phyloP scores from a whole-genome alignment of 2,329 filamentous ascomycete species.

The Capronia coronata region DNA sequence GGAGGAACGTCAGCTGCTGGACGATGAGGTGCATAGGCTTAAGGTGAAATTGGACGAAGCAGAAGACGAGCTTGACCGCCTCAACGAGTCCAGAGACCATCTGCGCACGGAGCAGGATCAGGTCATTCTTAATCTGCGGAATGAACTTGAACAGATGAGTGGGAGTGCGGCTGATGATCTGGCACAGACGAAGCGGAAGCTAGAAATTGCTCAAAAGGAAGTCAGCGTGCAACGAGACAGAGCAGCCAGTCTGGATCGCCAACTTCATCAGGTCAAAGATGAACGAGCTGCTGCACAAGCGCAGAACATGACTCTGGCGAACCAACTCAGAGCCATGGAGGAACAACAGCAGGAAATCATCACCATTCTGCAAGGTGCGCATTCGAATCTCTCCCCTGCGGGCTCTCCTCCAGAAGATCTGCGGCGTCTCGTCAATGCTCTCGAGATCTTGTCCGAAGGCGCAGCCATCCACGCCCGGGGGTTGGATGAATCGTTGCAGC shows the following conservation, averaged over 20 bases:
- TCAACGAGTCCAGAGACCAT: conserved; percentile 75
- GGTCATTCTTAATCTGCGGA: conserved; percentile 60
- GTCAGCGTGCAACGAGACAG: conserved; percentile 57
- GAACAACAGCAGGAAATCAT: conserved; percentile 49
- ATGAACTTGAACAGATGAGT: conserved; percentile 54
- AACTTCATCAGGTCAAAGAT: conserved; percentile 52
- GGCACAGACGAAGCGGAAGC: conserved; percentile 36
- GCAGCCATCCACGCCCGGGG: conserved; percentile 55
- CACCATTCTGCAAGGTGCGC: conserved; percentile 52
- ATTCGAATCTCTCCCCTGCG: conserved; percentile 52
- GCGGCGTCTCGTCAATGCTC: conserved; percentile 52
- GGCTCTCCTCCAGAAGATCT: conserved; percentile 52
- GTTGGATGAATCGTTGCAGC: conserved; percentile 53
- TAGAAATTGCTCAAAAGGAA: conserved; percentile 57
- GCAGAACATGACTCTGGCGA: conserved; percentile 45
- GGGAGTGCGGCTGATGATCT: conserved; percentile 39
- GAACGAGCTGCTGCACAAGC: conserved; percentile 36
- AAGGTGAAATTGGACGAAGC: conserved; percentile 76
- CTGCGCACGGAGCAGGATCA: conserved; percentile 67
- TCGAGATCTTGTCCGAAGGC: conserved; percentile 54
- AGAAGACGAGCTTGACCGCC: conserved; percentile 84
- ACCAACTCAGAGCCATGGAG: conserved; percentile 47
- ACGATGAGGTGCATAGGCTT: conserved; percentile 69
- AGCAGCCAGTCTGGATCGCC: conserved; percentile 52
- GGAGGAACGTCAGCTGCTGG: conserved; percentile 73